Evolutionary conservation across 306 rosid species (phyloP).

Genomic region (Rosa chinensis): DNA sequence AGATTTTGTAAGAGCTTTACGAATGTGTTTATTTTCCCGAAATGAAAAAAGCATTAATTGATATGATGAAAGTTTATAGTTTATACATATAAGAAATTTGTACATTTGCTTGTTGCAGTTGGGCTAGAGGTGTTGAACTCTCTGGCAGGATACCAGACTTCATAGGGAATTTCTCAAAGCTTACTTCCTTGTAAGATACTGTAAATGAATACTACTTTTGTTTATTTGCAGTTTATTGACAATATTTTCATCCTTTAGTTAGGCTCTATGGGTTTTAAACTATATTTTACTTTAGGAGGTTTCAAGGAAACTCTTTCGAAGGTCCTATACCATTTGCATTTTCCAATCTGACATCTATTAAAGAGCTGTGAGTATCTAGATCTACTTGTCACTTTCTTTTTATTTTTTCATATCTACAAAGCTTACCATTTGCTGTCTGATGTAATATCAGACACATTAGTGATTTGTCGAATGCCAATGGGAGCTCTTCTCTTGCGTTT

Average conservation of each 20-base stretch:
- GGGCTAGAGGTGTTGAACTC: slow-evolving; percentile 61
- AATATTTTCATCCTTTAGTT: background rate
- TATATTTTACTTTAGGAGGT: slow-evolving; percentile 49
- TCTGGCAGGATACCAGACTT: slow-evolving; percentile 71
- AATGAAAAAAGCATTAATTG: background rate
- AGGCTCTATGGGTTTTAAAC: background rate
- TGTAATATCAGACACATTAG: slow-evolving; percentile 52
- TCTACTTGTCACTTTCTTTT: slow-evolving; percentile 13
- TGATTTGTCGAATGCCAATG: slow-evolving; percentile 64
- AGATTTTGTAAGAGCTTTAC: slow-evolving; percentile 46
- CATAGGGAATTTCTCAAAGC: slow-evolving; percentile 70
- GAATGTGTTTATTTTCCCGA: slow-evolving; percentile 2
- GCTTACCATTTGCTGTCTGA: slow-evolving; percentile 30
- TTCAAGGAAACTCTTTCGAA: slow-evolving; percentile 80
- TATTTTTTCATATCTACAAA: slow-evolving; percentile 9
- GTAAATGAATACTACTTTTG: background rate
- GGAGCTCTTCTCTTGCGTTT: slow-evolving; percentile 65
- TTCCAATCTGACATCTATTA: slow-evolving; percentile 63
- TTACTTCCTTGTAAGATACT: slow-evolving; percentile 56
- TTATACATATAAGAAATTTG: background rate
- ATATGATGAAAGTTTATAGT: background rate
- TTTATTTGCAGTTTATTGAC: background rate
- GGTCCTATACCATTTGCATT: slow-evolving; percentile 66
- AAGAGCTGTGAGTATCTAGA: slow-evolving; percentile 59
- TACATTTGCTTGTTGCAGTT: slow-evolving; percentile 42